Percentiles rank a stretch among this genome's conserved stretches.
These are phyloP conservation scores for Oenanthe sinensis DNA, from an alignment of 129 eudicot species.

Conservation along the genomic window DNA sequence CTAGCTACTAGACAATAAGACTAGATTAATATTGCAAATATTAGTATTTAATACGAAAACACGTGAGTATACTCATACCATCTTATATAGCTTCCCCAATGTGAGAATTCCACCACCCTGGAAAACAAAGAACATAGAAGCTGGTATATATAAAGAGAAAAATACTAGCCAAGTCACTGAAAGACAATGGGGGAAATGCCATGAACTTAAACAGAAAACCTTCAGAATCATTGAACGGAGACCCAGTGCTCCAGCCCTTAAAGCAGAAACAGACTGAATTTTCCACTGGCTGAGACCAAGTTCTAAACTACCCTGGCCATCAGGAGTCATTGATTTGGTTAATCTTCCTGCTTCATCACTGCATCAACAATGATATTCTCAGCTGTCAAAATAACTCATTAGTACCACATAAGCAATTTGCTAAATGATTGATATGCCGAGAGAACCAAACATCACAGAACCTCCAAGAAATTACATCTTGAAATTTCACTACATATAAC, in stretches of 20 bases:
- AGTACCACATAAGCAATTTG: not conserved
- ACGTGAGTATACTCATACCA: conserved; percentile 37
- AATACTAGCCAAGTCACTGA: not conserved
- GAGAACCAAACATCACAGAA: not conserved
- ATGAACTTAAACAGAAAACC: conserved; percentile 27
- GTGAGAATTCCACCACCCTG: conserved; percentile 88
- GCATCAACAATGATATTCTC: not conserved
- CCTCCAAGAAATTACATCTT: not conserved
- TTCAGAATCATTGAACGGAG: conserved; percentile 49
- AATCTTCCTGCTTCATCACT: conserved; percentile 43
- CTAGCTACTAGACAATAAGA: conserved; percentile 37
- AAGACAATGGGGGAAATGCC: not conserved
- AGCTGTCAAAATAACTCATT: not conserved
- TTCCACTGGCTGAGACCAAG: conserved; percentile 72
- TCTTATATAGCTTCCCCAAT: conserved; percentile 50
- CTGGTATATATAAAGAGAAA: not conserved
- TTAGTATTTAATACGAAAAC: conserved; percentile 1
- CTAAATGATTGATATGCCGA: not conserved
- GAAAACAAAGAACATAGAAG: conserved; percentile 14
- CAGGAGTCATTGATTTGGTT: conserved; percentile 24
- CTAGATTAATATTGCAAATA: not conserved
- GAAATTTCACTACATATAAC: not conserved
- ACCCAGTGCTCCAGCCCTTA: conserved; percentile 63
- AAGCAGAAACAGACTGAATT: conserved; percentile 59
- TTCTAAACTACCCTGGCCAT: conserved; percentile 45